phyloP scores from a whole-genome alignment of 495 filamentous ascomycete genomes.

The Penicilliopsis zonata region DNA sequence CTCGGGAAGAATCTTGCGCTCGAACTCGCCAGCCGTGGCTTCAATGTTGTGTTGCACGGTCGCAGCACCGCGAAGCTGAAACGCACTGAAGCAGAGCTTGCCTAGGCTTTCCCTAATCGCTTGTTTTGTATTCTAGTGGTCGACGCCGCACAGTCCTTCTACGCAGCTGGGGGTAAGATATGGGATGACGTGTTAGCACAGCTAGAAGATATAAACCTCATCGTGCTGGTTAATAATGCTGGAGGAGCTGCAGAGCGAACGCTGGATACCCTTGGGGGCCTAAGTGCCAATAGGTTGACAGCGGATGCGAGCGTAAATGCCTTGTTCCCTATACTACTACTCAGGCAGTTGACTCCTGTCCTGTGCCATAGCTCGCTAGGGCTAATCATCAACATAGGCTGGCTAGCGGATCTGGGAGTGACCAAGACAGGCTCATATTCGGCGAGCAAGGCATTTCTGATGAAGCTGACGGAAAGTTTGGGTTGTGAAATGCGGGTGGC shows the following conservation, averaged over 20 bases:
- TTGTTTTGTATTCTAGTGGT: slow-evolving; percentile 14
- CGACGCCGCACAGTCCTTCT: slow-evolving; percentile 16
- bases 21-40: slow-evolving; percentile 39
- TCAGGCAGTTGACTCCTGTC: too few species aligned
- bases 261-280: too few species aligned
- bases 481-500: too few species aligned
- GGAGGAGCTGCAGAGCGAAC: slow-evolving; percentile 19
- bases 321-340: too few species aligned
- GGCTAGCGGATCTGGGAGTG: too few species aligned
- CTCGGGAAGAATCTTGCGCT: slow-evolving; percentile 41
- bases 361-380: too few species aligned
- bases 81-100: slow-evolving; percentile 13
- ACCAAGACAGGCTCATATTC: too few species aligned
- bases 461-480: too few species aligned
- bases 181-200: slow-evolving; percentile 11
- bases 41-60: slow-evolving; percentile 47
- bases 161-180: slow-evolving; percentile 6
- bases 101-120: slow-evolving; percentile 15
- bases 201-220: slow-evolving; percentile 15
- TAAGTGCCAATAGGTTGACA: too few species aligned
- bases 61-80: slow-evolving; percentile 36
- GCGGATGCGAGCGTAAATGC: too few species aligned
- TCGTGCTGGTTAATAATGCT: slow-evolving; percentile 39
- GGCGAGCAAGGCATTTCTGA: too few species aligned
- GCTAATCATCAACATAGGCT: too few species aligned